Evolutionary conservation across 768 basidiomycete species (phyloP), one percentile per base, ranked within the genome.

Genomic region (Pilatotrama ljubarskyi): DNA sequence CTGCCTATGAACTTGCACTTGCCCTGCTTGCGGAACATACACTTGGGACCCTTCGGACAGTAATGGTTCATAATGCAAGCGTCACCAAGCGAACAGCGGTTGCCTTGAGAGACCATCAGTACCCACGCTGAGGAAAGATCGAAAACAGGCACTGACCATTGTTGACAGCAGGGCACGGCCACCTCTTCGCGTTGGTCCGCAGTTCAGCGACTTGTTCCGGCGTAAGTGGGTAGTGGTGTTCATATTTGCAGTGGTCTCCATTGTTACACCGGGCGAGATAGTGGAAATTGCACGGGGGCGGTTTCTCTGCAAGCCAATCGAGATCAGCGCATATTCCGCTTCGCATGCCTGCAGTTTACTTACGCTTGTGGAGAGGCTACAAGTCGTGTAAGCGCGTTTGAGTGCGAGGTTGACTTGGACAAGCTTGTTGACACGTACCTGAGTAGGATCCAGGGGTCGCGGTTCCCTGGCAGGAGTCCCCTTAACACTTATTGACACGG

Each of bases 211-310:
- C 46, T 32, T 76, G 66, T 7, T 69, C 67, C 5, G 70, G 57
- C 2, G 64, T 64, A 13, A 76, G 59, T 5, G 62, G 51, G 55
- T 76, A 77, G 50, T 75, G 65, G 49, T 77, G 76, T 15, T 69
- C 68, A 51, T 73, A 77, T 29, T 63, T 70, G 62, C 76, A 77
- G 20, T 68, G 68, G 4, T 63, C 56, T 10, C 73, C 74, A 24
- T 70, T 64, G 59, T 63, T 68, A 58, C 74, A 75, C 36, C 64
- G 51, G 8, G 71, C 65, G 10, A 75, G 63, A 53, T 77, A 77
- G 63, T 64, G 71, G 63, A 74, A 73, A 36, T 72, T 77, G 65
- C 76, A 77, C 3, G 76, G 76, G 6, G 72, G 72, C 17, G 76
- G 76, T 58, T 62, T 71, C 36, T 74, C 76, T 77, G 56, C 18